Base-by-base conservation (phyloP, 176 grass and related monocot genomes). In the Pharus latifolius region DNA sequence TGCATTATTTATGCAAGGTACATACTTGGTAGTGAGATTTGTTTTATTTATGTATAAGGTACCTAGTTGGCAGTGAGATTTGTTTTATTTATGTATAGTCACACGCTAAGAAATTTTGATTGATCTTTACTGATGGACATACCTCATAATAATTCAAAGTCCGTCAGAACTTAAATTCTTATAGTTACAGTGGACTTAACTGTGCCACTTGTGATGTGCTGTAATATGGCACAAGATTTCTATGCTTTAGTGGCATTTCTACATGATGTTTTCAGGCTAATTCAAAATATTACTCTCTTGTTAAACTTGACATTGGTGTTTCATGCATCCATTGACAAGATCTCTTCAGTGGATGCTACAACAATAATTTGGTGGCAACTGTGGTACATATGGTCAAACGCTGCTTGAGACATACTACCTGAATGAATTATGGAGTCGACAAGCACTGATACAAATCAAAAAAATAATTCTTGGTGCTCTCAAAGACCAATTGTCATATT, bases 1-100 rank as follows among this genome's bases (percentile, higher is more conserved):
- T 97, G 86, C 94, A 97, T 82, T 97, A 97, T 88, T 81, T 97
- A 73, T 97, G 94, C 86, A 97, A 97, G 86, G 94, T 97, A 88
- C 42, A 14, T 59, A 46, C 10, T 33, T 20, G 22, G 18, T 31
- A 40, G 17, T 17, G 7, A 8, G 22, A 53, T 7, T 22, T 53
- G n/a, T 25, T 53, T 53, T 38, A 38, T 38, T 38, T 38, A 38
- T 38, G 35, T 53, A 8, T 2, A n/a, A n/a, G n/a, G n/a, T n/a
- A n/a, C n/a, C n/a, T n/a, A n/a, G n/a, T 65, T 42, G 63, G 17
- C 31, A 40, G 13, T 69, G 52, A 57, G 27, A 68, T 43, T 45
- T 76, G 38, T 56, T 65, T 50, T 76, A 7, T 47, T 61, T 16
- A 34, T 47, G 10, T 77, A 52, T 2, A 11, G 44, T 44, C 42